Evolutionary conservation across 352 stramenopile genomes (phyloP).

Genomic region (Phytophthora multivora): DNA sequence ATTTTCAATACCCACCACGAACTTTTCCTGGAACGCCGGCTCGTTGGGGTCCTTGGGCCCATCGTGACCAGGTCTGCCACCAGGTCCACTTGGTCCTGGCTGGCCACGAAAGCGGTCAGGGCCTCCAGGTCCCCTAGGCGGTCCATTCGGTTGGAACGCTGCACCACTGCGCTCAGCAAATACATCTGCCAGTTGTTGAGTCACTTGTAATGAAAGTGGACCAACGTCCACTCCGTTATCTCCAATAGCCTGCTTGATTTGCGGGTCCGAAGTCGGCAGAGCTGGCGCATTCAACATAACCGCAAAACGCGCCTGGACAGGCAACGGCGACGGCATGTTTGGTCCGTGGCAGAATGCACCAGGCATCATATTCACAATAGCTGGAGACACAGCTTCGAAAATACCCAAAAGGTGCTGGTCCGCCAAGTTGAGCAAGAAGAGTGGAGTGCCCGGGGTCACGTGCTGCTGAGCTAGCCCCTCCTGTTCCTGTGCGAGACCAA

Average conservation of each 20-base stretch:
- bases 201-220: conserved; percentile 63
- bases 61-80: conserved; percentile 16
- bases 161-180: conserved; percentile 70
- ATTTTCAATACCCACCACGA: conserved; percentile 86
- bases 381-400: conserved; percentile 82
- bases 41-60: conserved; percentile 35
- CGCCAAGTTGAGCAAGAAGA: conserved; percentile 88
- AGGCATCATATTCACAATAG: conserved; percentile 80
- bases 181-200: conserved; percentile 72
- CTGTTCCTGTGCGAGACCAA: conserved; percentile 77
- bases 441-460: conserved; percentile 72
- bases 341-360: conserved; percentile 69
- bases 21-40: conserved; percentile 63
- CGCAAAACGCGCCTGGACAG: conserved; percentile 76
- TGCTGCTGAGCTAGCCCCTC: conserved; percentile 66
- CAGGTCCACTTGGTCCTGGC: conserved; percentile 17
- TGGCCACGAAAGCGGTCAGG: conserved; percentile 28
- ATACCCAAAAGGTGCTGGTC: conserved; percentile 85
- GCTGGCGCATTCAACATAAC: conserved; percentile 76
- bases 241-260: conserved; percentile 74
- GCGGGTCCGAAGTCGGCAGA: conserved; percentile 66
- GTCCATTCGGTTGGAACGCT: conserved; percentile 48
- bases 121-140: conserved; percentile 25
- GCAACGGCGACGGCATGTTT: conserved; percentile 64
- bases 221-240: conserved; percentile 64